Base-by-base conservation (phyloP, 306 rosid species). In the Prunus fruticosa region DNA sequence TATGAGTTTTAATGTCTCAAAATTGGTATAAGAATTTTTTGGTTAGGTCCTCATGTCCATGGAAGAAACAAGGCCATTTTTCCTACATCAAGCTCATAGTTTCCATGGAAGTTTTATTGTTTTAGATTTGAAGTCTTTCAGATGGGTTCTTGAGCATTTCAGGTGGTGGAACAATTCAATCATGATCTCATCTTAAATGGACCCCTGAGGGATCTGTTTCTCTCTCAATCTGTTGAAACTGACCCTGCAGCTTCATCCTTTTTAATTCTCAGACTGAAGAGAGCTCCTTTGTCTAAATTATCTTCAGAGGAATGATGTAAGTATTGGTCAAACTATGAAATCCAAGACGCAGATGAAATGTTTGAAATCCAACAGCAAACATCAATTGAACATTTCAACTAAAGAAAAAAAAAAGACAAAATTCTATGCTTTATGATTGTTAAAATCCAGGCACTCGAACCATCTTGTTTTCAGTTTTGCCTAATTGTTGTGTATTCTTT, bases 11-110 rank as follows among this genome's bases (percentile, higher is more conserved):
- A 14, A 67, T 69, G 41, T 76, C 6, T 41, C 49, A 5, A 76
- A 73, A 46, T 87, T 84, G 80, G 81, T 80, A 78, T 61, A 75
- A 79, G 80, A 56, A 73, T 79, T 78, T 79, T 60, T 30, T 67
- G 51, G 51, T 80, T 76, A 72, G 49, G 83, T 78, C 84, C 79
- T 78, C 73, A 71, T 65, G 15, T 54, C 54, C 68, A 38, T 77
- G 78, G 71, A 80, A 18, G 67, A 69, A 78, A 68, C 64, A 71
- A 74, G 72, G 51, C 79, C 38, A 72, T 34, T 76, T 82, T 54
- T 72, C 81, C 16, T 70, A 11, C 45, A 50, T 50, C 15, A 69
- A 23, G 23, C 54, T 69, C 73, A 69, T 7, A 27, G 43, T 49
- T 72, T 41, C 67, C 43, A 5, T 41, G 67, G 66, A 56, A 56